Percentiles rank a stretch among this genome's conserved stretches.
phyloP scores from a whole-genome alignment of 2,329 filamentous ascomycete genomes.

The Exophiala viscosa region DNA sequence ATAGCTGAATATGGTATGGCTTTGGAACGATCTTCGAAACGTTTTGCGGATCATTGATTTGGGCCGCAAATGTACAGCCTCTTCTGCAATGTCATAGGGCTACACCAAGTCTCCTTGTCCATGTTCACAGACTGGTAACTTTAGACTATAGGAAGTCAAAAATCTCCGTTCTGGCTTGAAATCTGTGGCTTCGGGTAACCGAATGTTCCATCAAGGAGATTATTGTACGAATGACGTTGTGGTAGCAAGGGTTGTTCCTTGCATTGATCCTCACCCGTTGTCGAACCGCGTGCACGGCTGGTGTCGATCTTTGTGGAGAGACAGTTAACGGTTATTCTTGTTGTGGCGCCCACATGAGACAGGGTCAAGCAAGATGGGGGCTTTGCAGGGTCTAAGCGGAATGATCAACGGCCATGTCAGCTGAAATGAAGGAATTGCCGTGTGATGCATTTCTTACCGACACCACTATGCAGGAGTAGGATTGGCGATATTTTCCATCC shows the following conservation, averaged over 20 bases:
- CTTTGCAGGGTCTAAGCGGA: too few species aligned
- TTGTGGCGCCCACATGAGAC: neutral
- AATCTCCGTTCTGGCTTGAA: too few species aligned
- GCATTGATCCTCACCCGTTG: neutral
- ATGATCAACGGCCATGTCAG: neutral
- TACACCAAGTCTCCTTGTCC: neutral
- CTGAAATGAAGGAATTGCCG: neutral
- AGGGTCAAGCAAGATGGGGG: neutral
- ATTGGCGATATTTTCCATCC: too few species aligned
- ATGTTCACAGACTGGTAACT: neutral
- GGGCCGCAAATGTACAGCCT: neutral
- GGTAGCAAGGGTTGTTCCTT: neutral
- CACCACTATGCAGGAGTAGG: neutral
- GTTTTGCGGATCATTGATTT: slow-evolving; percentile 1
- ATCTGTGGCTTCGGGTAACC: too few species aligned
- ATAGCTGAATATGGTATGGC: neutral
- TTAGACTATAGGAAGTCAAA: too few species aligned
- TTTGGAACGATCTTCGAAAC: slow-evolving; percentile 3
- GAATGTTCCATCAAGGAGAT: too few species aligned
- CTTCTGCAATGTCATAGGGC: neutral
- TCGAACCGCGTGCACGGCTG: neutral
- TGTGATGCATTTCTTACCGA: neutral
- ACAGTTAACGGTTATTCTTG: neutral
- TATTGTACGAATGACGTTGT: too few species aligned
- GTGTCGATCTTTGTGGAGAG: neutral